phyloP scores from a whole-genome alignment of 139 green algal genomes.

The Dunaliella primolecta region DNA sequence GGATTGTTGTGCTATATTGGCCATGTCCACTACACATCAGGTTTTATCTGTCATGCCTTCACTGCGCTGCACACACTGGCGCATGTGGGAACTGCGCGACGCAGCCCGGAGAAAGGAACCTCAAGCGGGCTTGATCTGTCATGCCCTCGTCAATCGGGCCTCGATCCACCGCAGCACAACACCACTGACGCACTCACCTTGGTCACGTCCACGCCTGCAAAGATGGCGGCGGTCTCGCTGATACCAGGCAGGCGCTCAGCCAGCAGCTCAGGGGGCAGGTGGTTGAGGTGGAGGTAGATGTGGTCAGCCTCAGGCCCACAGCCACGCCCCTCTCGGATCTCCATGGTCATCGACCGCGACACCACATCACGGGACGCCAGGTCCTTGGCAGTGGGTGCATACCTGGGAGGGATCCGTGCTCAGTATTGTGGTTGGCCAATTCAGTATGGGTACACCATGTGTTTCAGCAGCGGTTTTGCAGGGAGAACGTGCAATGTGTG shows the following conservation, averaged over 20 bases:
- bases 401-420: too few relatives aligned
- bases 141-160: too few relatives aligned
- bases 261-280: slow-evolving; percentile 94
- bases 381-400: slow-evolving; percentile 97
- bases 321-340: slow-evolving; percentile 88
- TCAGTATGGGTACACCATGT: neutral
- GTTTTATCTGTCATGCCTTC: too few relatives aligned
- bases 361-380: slow-evolving; percentile 97
- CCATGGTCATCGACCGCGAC: slow-evolving; percentile 90
- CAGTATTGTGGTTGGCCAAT: neutral
- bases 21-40: too few relatives aligned
- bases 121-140: too few relatives aligned
- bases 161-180: too few relatives aligned
- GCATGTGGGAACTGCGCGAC: too few relatives aligned
- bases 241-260: slow-evolving; percentile 95
- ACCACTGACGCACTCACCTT: slow-evolving; percentile 63
- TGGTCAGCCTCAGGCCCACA: slow-evolving; percentile 86
- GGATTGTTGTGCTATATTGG: too few relatives aligned
- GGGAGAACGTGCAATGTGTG: too few relatives aligned
- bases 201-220: slow-evolving; percentile 95
- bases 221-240: slow-evolving; percentile 97
- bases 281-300: slow-evolving; percentile 99
- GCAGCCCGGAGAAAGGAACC: too few relatives aligned
- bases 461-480: too few relatives aligned
- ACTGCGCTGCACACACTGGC: too few relatives aligned